A percentile compares a stretch with the other conserved stretches of the same genome.
Evolutionary conservation across 495 filamentous ascomycete species (phyloP).

Genomic region (Diplogelasinospora grovesii): DNA sequence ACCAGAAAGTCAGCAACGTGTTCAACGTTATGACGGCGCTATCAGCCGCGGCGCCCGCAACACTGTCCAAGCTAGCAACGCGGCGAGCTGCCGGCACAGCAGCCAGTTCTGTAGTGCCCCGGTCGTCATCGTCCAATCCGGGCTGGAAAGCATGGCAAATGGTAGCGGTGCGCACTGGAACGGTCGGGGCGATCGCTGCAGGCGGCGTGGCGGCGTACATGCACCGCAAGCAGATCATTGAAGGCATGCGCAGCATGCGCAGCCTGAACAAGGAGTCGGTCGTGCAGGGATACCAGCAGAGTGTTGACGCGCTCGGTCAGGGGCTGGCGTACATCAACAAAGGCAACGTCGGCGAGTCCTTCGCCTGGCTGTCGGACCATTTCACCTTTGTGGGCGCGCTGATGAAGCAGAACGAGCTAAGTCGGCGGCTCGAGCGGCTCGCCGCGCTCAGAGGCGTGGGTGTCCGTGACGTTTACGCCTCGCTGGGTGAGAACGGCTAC

Average conservation of each 20-base stretch:
- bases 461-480: constrained; percentile 25
- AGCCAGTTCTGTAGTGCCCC: constrained; percentile 36
- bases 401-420: constrained; percentile 37
- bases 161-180: constrained; percentile 78
- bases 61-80: constrained; percentile 43
- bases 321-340: constrained; percentile 44
- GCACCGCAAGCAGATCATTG: constrained; percentile 65
- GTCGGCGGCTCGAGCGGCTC: constrained; percentile 33
- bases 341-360: constrained; percentile 39
- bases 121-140: constrained; percentile 28
- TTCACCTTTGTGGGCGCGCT: constrained; percentile 42
- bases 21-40: constrained; percentile 63
- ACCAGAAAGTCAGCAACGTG: constrained; percentile 67
- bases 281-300: constrained; percentile 34
- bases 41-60: constrained; percentile 41
- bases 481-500: constrained; percentile 43
- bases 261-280: constrained; percentile 33
- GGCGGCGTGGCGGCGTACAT: constrained; percentile 82
- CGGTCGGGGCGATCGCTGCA: constrained; percentile 78
- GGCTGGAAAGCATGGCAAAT: constrained; percentile 66
- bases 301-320: constrained; percentile 41
- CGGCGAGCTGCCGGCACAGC: constrained; percentile 24
- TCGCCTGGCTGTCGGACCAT: constrained; percentile 42
- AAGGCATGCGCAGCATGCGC: constrained; percentile 41
- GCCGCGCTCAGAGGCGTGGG: constrained; percentile 34